Percentiles rank a stretch among this genome's conserved stretches.
These are phyloP conservation scores for Triticum dicoccoides DNA, from an alignment of 176 grass and related monocot species.

Conservation along the genomic window DNA sequence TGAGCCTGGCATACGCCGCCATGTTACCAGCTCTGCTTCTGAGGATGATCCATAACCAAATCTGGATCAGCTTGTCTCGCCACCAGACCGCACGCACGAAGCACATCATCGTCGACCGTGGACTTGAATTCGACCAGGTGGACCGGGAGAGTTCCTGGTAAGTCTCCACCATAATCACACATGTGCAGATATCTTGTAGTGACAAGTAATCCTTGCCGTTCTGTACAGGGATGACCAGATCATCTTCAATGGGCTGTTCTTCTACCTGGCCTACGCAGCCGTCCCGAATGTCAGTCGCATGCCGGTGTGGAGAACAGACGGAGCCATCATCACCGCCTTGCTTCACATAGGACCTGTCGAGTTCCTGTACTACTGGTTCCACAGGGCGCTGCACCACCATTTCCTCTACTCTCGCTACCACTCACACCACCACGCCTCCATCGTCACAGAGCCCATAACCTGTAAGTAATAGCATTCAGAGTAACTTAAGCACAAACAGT, in stretches of 20 bases:
- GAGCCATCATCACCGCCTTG: slow-evolving; percentile 45
- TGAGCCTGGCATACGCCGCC: slow-evolving; percentile 33
- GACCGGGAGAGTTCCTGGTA: slow-evolving; percentile 88
- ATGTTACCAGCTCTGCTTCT: slow-evolving; percentile 54
- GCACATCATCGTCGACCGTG: slow-evolving; percentile 73
- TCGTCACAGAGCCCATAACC: slow-evolving; percentile 88
- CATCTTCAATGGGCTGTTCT: slow-evolving; percentile 68
- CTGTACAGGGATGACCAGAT: slow-evolving; percentile 86
- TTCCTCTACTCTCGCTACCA: slow-evolving; percentile 89
- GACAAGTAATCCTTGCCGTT: not conserved
- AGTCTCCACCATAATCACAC: not conserved
- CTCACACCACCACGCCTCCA: slow-evolving; percentile 81
- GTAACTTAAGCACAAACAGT: not conserved
- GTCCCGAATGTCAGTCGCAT: slow-evolving; percentile 26
- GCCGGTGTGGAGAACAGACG: slow-evolving; percentile 68
- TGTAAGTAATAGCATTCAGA: slow-evolving; percentile 50
- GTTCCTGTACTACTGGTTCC: slow-evolving; percentile 97
- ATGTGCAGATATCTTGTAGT: not conserved
- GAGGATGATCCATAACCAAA: slow-evolving; percentile 85
- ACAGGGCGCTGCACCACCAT: slow-evolving; percentile 89
- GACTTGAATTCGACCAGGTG: slow-evolving; percentile 87
- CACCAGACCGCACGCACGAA: slow-evolving; percentile 79
- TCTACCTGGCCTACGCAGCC: slow-evolving; percentile 43
- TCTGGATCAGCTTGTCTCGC: slow-evolving; percentile 77
- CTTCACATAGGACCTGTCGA: slow-evolving; percentile 71